These are phyloP conservation scores for Penicillium rolfsii DNA, from an alignment of 2,329 filamentous ascomycete species.

Conservation along the genomic window DNA sequence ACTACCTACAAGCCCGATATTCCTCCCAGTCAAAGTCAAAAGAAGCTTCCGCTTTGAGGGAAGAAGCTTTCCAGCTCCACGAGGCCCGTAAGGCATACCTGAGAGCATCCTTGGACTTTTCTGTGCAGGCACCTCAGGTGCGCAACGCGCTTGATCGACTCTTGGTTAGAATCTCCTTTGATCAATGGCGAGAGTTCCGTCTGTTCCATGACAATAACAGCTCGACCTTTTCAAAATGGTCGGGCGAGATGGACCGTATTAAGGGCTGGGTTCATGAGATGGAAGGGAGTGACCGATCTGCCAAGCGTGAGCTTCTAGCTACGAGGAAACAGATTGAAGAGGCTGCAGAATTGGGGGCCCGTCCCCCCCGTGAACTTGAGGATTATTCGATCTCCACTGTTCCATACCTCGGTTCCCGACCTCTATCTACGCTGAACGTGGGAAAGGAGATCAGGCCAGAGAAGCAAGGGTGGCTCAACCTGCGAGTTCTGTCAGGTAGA, in stretches of 20 bases:
- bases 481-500: constrained; percentile 81
- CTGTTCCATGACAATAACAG: constrained; percentile 67
- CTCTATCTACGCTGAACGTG: constrained; percentile 66
- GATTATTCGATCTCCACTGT: constrained; percentile 91
- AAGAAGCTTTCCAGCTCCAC: constrained; percentile 94
- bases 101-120: constrained; percentile 91
- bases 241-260: constrained; percentile 84
- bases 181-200: constrained; percentile 87
- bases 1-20: constrained; percentile 79
- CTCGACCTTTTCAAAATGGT: constrained; percentile 67
- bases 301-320: constrained; percentile 77
- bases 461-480: constrained; percentile 93
- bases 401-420: constrained; percentile 74
- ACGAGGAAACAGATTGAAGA: constrained; percentile 84
- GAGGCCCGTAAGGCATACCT: constrained; percentile 90
- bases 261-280: constrained; percentile 93
- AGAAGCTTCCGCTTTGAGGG: constrained; percentile 84
- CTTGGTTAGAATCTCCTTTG: constrained; percentile 79
- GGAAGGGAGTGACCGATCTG: constrained; percentile 82
- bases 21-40: constrained; percentile 87
- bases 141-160: constrained; percentile 82
- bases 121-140: constrained; percentile 81
- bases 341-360: constrained; percentile 67
- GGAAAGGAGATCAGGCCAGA: constrained; percentile 59
- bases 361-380: constrained; percentile 88